These are phyloP conservation scores for Pinguiococcus pyrenoidosus DNA, from an alignment of 108 stramenopile species.

Conservation along the genomic window DNA sequence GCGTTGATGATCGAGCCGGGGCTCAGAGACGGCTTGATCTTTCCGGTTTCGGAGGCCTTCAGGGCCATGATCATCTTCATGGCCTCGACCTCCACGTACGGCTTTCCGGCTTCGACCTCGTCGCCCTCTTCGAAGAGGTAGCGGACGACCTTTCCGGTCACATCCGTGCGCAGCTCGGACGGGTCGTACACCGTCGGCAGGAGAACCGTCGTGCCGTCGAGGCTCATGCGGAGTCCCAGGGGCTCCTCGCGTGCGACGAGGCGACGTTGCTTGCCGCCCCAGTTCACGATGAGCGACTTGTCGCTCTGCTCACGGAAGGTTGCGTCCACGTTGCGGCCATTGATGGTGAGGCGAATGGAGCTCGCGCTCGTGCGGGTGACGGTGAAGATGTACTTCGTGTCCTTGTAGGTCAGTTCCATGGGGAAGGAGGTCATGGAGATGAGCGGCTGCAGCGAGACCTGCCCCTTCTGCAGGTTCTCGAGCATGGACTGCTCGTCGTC, in stretches of 20 bases:
- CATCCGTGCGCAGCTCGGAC: slow-evolving; percentile 84
- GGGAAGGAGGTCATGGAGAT: slow-evolving; percentile 72
- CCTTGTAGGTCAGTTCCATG: slow-evolving; percentile 73
- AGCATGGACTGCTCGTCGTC: slow-evolving; percentile 49
- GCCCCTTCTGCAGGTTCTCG: slow-evolving; percentile 70
- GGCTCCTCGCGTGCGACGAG: slow-evolving; percentile 88
- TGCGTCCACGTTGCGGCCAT: slow-evolving; percentile 30
- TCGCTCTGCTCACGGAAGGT: slow-evolving; percentile 57
- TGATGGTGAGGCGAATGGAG: slow-evolving; percentile 56
- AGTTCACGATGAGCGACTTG: slow-evolving; percentile 73
- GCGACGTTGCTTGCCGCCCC: slow-evolving; percentile 75
- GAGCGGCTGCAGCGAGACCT: slow-evolving; percentile 64
- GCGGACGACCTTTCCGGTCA: slow-evolving; percentile 96
- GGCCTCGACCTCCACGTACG: slow-evolving; percentile 67
- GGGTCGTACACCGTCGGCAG: slow-evolving; percentile 88
- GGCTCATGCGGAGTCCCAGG: slow-evolving; percentile 70
- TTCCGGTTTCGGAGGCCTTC: slow-evolving; percentile 83
- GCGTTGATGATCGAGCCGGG: slow-evolving; percentile 86
- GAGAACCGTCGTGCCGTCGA: slow-evolving; percentile 27
- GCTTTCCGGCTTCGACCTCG: slow-evolving; percentile 66
- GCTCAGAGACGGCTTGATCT: slow-evolving; percentile 71
- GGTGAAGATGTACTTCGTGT: slow-evolving; percentile 77
- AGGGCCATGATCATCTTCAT: slow-evolving; percentile 51
- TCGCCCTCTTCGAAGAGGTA: slow-evolving; percentile 81
- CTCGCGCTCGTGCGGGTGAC: slow-evolving; percentile 64